phyloP scores from a whole-genome alignment of 805 yeast species.

The Myxozyma melibiosi region DNA sequence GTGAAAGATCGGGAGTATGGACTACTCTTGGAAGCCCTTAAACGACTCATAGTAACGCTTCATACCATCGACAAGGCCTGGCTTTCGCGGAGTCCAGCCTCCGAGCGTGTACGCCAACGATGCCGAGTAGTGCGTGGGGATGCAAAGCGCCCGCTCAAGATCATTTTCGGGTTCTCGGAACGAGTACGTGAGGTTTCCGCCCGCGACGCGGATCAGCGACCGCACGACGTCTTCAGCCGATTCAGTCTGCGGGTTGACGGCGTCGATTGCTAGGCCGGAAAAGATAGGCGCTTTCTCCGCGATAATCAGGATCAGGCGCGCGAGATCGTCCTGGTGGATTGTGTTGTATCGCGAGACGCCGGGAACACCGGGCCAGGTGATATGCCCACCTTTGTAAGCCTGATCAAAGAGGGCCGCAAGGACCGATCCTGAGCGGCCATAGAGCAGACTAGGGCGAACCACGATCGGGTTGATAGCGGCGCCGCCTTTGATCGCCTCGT shows the following conservation, averaged over 20 bases:
- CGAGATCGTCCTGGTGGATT: constrained; percentile 22
- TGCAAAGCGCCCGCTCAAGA: constrained; percentile 14
- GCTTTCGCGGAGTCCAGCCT: constrained; percentile 20
- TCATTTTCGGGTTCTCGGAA: constrained; percentile 14
- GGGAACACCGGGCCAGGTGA: constrained; percentile 18
- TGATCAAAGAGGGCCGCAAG: constrained; percentile 10
- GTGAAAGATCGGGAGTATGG: no score
- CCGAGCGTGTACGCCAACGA: constrained; percentile 16
- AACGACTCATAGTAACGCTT: constrained; percentile 23
- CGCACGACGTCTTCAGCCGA: constrained; percentile 13
- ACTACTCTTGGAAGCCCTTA: constrained; percentile 11
- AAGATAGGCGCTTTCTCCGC: constrained; percentile 19
- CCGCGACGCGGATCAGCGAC: constrained; percentile 16
- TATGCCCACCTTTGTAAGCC: constrained; percentile 10
- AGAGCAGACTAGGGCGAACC: constrained; percentile 19
- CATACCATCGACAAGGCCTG: constrained; percentile 24
- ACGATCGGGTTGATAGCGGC: constrained; percentile 16
- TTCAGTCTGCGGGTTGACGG: constrained; percentile 17
- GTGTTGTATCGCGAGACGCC: constrained; percentile 18
- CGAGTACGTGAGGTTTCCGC: constrained; percentile 8
- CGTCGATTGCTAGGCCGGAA: constrained; percentile 18
- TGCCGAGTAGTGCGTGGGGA: constrained; percentile 3
- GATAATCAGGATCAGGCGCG: constrained; percentile 9
- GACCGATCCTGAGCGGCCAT: constrained; percentile 19
- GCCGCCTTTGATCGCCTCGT: constrained; percentile 7